Conservation (phyloP, 768 basidiomycete species). For the Leucosporidium creatinivorum region DNA sequence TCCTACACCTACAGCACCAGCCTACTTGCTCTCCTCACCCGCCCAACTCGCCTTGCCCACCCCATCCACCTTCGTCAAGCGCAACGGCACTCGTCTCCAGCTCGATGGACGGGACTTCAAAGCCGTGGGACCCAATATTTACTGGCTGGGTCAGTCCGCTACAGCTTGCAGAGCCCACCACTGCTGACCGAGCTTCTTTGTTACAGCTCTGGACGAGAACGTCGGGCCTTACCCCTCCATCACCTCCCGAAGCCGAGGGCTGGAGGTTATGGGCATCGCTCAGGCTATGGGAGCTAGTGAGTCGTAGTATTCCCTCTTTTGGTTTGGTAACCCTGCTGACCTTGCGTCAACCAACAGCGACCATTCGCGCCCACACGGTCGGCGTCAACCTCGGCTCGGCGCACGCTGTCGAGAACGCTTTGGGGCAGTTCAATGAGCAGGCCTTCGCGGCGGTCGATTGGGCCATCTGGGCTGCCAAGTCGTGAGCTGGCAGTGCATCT, state of each 20-base stretch:
- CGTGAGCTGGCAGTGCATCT: neutral
- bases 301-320: too few relatives aligned
- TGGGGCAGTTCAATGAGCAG: slow-evolving; percentile 38
- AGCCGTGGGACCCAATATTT: slow-evolving; percentile 35
- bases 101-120: slow-evolving; percentile 26
- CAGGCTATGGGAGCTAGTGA: slow-evolving; percentile 36
- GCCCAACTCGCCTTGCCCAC: neutral
- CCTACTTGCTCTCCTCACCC: slow-evolving; percentile 15
- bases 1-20: slow-evolving; percentile 1
- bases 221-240: slow-evolving; percentile 28
- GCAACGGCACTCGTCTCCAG: slow-evolving; percentile 22
- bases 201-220: slow-evolving; percentile 36
- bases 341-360: slow-evolving; percentile 8
- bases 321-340: too few relatives aligned
- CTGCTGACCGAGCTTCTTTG: neutral
- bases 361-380: slow-evolving; percentile 40
- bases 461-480: slow-evolving; percentile 34
- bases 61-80: slow-evolving; percentile 23
- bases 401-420: slow-evolving; percentile 38
- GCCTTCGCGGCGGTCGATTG: slow-evolving; percentile 39
- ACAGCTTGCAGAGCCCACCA: rapidly evolving
- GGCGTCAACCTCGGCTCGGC: slow-evolving; percentile 40
- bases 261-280: slow-evolving; percentile 36
- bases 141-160: slow-evolving; percentile 34
- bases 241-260: slow-evolving; percentile 24